Conservation (phyloP, 2,329 filamentous ascomycete species). For the Fusarium anguioides region DNA sequence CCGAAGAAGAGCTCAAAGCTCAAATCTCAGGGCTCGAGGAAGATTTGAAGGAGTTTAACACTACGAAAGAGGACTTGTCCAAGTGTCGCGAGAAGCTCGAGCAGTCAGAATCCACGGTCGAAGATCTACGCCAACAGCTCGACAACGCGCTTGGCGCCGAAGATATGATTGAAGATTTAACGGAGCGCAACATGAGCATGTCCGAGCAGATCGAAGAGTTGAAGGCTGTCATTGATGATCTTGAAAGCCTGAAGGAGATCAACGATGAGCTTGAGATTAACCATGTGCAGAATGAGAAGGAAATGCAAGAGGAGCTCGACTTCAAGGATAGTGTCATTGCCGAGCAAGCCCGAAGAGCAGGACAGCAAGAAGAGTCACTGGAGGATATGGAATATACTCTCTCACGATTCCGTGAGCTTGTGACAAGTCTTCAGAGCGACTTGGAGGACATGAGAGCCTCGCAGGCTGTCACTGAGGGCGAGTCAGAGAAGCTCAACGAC, state of each 20-base stretch:
- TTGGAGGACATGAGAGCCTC: slow-evolving; percentile 93
- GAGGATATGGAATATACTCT: slow-evolving; percentile 93
- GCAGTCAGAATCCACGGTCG: slow-evolving; percentile 78
- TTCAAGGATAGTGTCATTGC: slow-evolving; percentile 84
- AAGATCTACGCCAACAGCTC: slow-evolving; percentile 90
- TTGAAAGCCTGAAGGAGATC: slow-evolving; percentile 90
- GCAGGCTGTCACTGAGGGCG: slow-evolving; percentile 90
- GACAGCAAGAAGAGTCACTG: slow-evolving; percentile 81
- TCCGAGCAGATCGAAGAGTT: slow-evolving; percentile 87
- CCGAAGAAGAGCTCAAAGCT: slow-evolving; percentile 81
- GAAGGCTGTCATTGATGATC: slow-evolving; percentile 82
- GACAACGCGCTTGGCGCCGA: slow-evolving; percentile 90
- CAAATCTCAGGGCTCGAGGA: slow-evolving; percentile 80
- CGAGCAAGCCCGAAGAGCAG: slow-evolving; percentile 80
- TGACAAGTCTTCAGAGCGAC: slow-evolving; percentile 85
- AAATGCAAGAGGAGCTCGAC: slow-evolving; percentile 93
- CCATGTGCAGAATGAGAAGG: slow-evolving; percentile 91
- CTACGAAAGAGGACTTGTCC: slow-evolving; percentile 76
- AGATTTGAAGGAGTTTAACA: slow-evolving; percentile 75
- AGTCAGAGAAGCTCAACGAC: slow-evolving; percentile 89
- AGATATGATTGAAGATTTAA: slow-evolving; percentile 92
- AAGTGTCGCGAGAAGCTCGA: slow-evolving; percentile 77
- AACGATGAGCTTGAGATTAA: slow-evolving; percentile 95
- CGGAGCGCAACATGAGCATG: slow-evolving; percentile 85
- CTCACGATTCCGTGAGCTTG: slow-evolving; percentile 87